These are phyloP conservation scores for Pseudogymnoascus sp. DNA, from an alignment of 2,329 filamentous ascomycete genomes.

Conservation along the genomic window DNA sequence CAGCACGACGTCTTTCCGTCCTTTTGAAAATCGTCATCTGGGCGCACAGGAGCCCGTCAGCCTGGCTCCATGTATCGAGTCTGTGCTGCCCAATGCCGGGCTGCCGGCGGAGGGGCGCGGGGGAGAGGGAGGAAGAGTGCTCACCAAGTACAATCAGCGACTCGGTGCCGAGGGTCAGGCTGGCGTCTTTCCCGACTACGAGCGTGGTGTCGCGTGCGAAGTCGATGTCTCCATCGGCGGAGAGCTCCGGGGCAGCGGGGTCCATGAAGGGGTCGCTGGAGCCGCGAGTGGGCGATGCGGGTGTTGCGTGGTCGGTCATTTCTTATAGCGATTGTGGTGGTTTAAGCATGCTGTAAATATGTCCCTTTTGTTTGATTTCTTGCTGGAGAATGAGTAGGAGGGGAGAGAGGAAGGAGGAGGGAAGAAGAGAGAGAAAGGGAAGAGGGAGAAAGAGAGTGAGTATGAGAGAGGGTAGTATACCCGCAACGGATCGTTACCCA, in stretches of 20 bases:
- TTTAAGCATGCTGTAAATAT: slow-evolving; percentile 6
- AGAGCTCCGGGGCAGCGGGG: slow-evolving; percentile 26
- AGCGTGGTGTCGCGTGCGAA: slow-evolving; percentile 40
- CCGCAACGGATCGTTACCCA: not conserved
- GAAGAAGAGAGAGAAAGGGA: not conserved
- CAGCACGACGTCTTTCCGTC: slow-evolving; percentile 46
- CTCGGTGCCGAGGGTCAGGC: slow-evolving; percentile 53
- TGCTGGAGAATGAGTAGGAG: slow-evolving; percentile 2
- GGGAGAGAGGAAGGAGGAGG: not conserved
- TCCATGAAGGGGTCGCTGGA: slow-evolving; percentile 33
- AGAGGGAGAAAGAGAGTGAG: not conserved
- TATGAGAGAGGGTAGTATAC: not conserved
- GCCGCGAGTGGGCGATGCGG: not conserved
- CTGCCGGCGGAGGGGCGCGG: slow-evolving; percentile 1
- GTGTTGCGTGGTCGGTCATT: slow-evolving; percentile 1
- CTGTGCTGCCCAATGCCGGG: slow-evolving; percentile 6
- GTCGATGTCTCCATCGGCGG: slow-evolving; percentile 27
- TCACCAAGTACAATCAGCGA: slow-evolving; percentile 52
- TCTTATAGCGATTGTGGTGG: slow-evolving; percentile 1
- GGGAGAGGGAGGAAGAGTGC: slow-evolving; percentile 12
- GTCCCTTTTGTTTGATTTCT: not conserved
- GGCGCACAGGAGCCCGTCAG: not conserved
- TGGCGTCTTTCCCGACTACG: slow-evolving; percentile 49
- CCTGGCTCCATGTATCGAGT: not conserved
- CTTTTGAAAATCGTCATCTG: slow-evolving; percentile 48